These are phyloP conservation scores for Paecilomyces formosus DNA, from an alignment of 2,329 filamentous ascomycete species.

Conservation along the genomic window DNA sequence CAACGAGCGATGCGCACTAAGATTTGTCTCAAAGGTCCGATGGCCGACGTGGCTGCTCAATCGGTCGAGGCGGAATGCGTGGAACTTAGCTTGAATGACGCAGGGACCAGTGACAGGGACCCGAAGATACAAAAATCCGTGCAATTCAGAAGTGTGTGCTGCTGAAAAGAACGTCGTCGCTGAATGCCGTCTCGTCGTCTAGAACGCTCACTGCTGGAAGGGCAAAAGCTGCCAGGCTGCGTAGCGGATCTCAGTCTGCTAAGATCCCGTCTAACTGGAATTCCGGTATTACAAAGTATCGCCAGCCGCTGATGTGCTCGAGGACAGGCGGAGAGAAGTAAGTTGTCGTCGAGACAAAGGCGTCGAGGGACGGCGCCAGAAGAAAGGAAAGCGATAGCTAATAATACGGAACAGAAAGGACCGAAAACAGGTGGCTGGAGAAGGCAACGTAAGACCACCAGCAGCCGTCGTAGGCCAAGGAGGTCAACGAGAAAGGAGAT, in stretches of 20 bases:
- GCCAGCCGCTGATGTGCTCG: conserved; percentile 8
- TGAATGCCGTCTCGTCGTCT: not conserved
- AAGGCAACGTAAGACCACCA: conserved; percentile 4
- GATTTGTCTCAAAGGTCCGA: not conserved
- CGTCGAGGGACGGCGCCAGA: conserved; percentile 12
- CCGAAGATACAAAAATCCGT: not conserved
- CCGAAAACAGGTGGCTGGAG: conserved; percentile 25
- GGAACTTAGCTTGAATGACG: conserved; percentile 1
- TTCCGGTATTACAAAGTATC: conserved; percentile 10
- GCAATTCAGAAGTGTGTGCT: not conserved
- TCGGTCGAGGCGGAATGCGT: not conserved
- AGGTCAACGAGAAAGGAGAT: not conserved
- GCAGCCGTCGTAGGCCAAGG: not conserved
- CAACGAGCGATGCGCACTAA: not conserved
- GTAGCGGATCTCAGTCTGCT: conserved; percentile 2
- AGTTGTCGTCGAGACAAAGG: conserved; percentile 11
- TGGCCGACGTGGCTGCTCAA: conserved; percentile 1
- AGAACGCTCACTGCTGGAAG: not conserved
- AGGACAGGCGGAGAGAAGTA: conserved; percentile 11
- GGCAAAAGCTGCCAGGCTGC: not conserved
- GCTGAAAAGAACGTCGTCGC: conserved; percentile 1
- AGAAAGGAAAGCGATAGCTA: conserved; percentile 15
- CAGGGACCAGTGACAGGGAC: conserved; percentile 1
- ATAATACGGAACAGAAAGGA: conserved; percentile 28
- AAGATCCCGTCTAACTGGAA: conserved; percentile 11